A percentile compares a stretch with the other conserved stretches of the same genome.
Evolutionary conservation across 768 basidiomycete species (phyloP).

Genomic region (Boletellus emodensis): DNA sequence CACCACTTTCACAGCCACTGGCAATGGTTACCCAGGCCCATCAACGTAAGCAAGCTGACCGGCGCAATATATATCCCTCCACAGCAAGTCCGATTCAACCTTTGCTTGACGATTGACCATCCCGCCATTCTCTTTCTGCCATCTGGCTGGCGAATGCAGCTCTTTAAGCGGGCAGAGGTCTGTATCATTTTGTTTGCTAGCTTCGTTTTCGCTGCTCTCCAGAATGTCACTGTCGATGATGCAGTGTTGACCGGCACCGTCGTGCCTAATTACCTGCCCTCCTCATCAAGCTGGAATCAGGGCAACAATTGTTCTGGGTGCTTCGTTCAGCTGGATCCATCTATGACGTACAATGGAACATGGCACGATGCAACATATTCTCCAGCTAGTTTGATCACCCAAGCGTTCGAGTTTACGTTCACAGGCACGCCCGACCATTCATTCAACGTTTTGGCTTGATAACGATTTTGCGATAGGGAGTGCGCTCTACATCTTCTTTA

Average conservation of each 20-base stretch:
- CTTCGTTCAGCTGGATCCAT: background rate
- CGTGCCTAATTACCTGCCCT: slow-evolving; percentile 9
- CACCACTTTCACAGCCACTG: too few species aligned
- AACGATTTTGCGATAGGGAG: slow-evolving; percentile 5
- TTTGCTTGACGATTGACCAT: background rate
- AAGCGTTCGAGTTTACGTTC: slow-evolving; percentile 7
- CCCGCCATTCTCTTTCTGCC: background rate
- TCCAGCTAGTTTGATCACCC: background rate
- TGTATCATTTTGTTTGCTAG: background rate
- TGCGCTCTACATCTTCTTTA: slow-evolving; percentile 16
- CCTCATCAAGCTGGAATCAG: background rate
- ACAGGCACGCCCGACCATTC: background rate
- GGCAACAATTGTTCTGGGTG: slow-evolving; percentile 9
- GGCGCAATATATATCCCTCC: too few species aligned
- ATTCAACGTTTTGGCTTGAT: background rate
- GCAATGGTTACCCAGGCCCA: too few species aligned
- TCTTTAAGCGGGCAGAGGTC: background rate
- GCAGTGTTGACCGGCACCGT: slow-evolving; percentile 4
- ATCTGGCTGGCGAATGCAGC: background rate
- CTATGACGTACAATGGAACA: slow-evolving; percentile 9
- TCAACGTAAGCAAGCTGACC: too few species aligned
- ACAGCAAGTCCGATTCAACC: too few species aligned
- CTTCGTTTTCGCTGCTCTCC: slow-evolving; percentile 3
- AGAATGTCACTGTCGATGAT: slow-evolving; percentile 17
- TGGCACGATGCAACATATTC: slow-evolving; percentile 16